Base-by-base conservation (phyloP, 306 rosid species). In the Gastrolobium villosum region DNA sequence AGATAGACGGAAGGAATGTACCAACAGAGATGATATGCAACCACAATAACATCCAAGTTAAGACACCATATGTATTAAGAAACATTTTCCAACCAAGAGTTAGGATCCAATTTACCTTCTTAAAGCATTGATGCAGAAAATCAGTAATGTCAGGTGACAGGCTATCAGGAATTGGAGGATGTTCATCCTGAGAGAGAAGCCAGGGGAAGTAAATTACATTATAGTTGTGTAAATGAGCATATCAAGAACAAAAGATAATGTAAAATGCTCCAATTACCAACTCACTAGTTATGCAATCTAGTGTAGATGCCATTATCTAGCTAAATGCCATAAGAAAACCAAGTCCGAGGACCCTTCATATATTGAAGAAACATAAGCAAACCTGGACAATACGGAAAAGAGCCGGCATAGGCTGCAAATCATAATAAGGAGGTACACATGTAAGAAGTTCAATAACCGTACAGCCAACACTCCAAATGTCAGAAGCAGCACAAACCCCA, bases 381-480 rank as follows among this genome's bases (percentile, higher is more conserved):
- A 93, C 99, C 97, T 95, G 99, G 83, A 95, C 99, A 77, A 95
- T 95, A 20, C 99, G 99, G 80, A 93, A 95, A 75, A 95, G 91
- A 71, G 99, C 99, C 0, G 99, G 99, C 99, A 95, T 95, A 52
- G 99, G 99, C 86, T 95, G 99, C 50, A 95, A 87, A 79, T 95
- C 99, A 81, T 93, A 95, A 84, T 95, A 95, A 50, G 99, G 99
- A 82, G 99, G 99, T 31, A 95, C 86, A 54, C 99, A 93, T 31
- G 99, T 93, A 84, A 95, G 99, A 74, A 95, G 97, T 83, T 95
- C 99, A 75, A 95, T 95, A 73, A 95, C 99, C 2, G 99, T 95
- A 84, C 99, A 95, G 65, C 99, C 99, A 75, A 95, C 99, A 82
- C 99, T 95, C 99, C 99, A 95, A 83, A 95, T 93, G 86, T 95